Percentiles rank a stretch among this genome's conserved stretches.
Evolutionary conservation across 805 yeast species (phyloP).

Genomic region (Saccharomyces eubayanus): DNA sequence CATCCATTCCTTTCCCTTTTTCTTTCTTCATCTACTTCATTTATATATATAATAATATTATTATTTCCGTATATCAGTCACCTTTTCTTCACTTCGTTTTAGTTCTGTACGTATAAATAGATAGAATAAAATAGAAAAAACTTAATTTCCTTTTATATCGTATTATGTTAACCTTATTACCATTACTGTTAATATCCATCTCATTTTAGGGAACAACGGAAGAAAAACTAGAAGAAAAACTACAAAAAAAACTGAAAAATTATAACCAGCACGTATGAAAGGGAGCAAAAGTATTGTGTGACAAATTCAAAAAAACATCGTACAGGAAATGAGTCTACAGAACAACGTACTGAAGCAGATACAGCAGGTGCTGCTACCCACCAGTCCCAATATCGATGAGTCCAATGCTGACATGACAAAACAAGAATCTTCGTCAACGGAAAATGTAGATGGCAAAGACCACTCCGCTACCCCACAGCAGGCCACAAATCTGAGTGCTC

Average conservation of each 20-base stretch:
- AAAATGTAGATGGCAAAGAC: not conserved
- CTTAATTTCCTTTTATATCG: not conserved
- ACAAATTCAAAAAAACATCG: not conserved
- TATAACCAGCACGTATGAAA: not conserved
- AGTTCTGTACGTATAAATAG: not conserved
- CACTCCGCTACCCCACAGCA: not conserved
- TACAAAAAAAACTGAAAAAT: not conserved
- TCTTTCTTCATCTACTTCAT: not conserved
- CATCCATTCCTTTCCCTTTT: not conserved
- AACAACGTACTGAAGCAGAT: constrained; percentile 10
- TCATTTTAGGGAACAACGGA: not conserved
- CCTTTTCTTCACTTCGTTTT: not conserved
- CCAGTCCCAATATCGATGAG: not conserved
- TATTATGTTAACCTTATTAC: no score
- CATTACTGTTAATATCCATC: no score
- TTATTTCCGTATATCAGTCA: not conserved
- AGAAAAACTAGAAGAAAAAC: not conserved
- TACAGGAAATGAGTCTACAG: constrained; percentile 4
- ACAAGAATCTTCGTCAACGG: not conserved
- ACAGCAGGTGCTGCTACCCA: constrained; percentile 7
- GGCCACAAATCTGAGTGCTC: not conserved
- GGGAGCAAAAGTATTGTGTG: not conserved
- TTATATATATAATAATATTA: not conserved
- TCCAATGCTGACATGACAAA: not conserved
- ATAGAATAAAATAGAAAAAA: not conserved